Evolutionary conservation across 1,284 basidiomycete genomes (phyloP), one percentile per base, ranked within the genome.

Genomic region (Ceratobasidium sp.): DNA sequence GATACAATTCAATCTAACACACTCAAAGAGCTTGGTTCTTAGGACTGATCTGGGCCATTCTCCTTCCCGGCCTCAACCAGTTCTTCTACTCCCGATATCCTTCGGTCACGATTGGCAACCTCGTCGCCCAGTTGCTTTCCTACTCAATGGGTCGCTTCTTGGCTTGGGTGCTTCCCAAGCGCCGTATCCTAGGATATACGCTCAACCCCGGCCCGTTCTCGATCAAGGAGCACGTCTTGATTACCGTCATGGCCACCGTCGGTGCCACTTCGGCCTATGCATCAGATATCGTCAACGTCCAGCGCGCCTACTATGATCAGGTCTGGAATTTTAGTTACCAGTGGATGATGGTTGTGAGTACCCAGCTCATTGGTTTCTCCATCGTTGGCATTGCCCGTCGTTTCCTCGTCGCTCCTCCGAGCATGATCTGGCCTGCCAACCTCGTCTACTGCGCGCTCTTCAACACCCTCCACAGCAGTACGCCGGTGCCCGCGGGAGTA

Each of bases 391-490:
- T 89, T 71, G 82, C 83, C 40, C 83, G 86, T 25, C 83, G 86
- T 14, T 88, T 88, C 81, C 82, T 93, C 61, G 89, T 92, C n/a
- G 84, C 87, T 71, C 91, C 92, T 0, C 88, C 90, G 0, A 87
- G 87, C 9, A 91, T 93, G 89, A 90, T 93, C 75, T 94, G 91
- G 92, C 92, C 92, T 1, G 85, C 86, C 36, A 86, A 85, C 74
- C 79, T 88, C 8, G 86, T 87, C 21, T 81, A 80, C 23, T 85
- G 85, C 73, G 85, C 86, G 5, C 82, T 88, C 56, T 85, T 88
- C 80, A 91, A 91, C 80, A 91, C 89, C 2, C 81, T 91, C 5
- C 89, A 91, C 86, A 87, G 75, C 80, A 81, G 48, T 90, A 90
- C 77, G 81, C 86, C 51, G 89, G 89, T 76, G 83, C 78, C 62